Conservation (phyloP, 2,329 filamentous ascomycete species). For the Plectosphaerella plurivora region DNA sequence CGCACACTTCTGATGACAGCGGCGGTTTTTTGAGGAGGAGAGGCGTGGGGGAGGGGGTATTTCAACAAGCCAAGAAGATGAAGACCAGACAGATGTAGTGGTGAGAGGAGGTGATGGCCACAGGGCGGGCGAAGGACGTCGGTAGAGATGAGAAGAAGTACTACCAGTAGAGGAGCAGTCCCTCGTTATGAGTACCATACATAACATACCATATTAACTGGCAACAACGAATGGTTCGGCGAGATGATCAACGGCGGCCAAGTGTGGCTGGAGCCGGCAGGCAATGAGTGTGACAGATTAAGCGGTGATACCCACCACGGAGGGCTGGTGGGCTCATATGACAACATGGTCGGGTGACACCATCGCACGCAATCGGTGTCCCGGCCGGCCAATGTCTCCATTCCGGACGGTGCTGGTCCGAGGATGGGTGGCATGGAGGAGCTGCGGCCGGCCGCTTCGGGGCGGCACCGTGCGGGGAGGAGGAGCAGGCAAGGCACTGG, state of each 20-base stretch:
- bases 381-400: neutral
- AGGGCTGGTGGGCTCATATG: neutral
- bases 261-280: no score
- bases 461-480: neutral
- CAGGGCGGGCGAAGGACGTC: neutral
- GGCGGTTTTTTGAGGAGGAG: no score
- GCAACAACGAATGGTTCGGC: no score
- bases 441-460: neutral
- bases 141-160: neutral
- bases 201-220: no score
- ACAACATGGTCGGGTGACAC: neutral
- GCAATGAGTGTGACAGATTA: neutral
- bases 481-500: neutral
- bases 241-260: no score
- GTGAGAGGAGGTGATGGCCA: no score
- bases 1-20: no score
- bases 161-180: neutral
- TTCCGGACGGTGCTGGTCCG: no score
- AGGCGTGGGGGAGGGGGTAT: no score
- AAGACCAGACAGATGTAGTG: no score
- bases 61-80: no score
- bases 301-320: neutral
- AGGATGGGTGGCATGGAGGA: neutral
- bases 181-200: neutral
- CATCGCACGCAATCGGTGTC: slow-evolving; percentile 1